Percentiles rank a stretch among this genome's conserved stretches.
These are phyloP conservation scores for Aspergillus proliferans DNA, from an alignment of 2,329 filamentous ascomycete genomes.

Conservation along the genomic window DNA sequence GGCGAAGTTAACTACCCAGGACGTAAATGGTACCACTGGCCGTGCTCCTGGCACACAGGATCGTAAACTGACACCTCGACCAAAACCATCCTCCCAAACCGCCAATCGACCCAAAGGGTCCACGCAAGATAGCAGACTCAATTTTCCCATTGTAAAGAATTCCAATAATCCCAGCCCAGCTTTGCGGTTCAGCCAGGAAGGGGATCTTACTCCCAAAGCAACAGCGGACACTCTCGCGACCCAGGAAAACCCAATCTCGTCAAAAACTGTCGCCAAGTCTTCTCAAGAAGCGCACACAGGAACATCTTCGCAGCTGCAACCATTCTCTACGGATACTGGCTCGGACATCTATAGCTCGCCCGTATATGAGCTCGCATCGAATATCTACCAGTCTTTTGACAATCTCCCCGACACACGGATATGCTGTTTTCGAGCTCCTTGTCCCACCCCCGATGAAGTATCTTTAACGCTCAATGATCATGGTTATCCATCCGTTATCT, in stretches of 20 bases:
- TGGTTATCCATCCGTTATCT: conserved; percentile 62
- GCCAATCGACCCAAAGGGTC: conserved; percentile 21
- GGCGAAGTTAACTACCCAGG: background rate
- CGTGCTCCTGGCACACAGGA: background rate
- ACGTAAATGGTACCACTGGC: too few relatives aligned
- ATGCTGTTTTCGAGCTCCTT: conserved; percentile 19
- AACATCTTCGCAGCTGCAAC: conserved; percentile 12
- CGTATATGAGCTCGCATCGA: conserved; percentile 12
- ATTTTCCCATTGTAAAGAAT: conserved; percentile 73
- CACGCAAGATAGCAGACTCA: conserved; percentile 44
- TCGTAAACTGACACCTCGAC: background rate
- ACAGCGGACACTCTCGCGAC: conserved; percentile 14
- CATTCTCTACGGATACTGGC: conserved; percentile 13
- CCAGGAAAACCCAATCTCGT: conserved; percentile 4
- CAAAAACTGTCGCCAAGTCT: conserved; percentile 3
- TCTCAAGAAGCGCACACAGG: conserved; percentile 4
- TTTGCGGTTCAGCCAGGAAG: conserved; percentile 61
- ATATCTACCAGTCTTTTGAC: conserved; percentile 25
- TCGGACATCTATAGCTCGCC: conserved; percentile 11
- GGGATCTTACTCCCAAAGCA: conserved; percentile 46
- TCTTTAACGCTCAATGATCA: conserved; percentile 50
- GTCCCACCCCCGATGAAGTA: conserved; percentile 41
- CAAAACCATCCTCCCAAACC: conserved; percentile 19
- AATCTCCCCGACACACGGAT: conserved; percentile 16
- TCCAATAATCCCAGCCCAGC: conserved; percentile 59